A percentile compares a stretch with the other conserved stretches of the same genome.
Evolutionary conservation across 129 eudicot species (phyloP).

Genomic region (Ambrosia artemisiifolia): DNA sequence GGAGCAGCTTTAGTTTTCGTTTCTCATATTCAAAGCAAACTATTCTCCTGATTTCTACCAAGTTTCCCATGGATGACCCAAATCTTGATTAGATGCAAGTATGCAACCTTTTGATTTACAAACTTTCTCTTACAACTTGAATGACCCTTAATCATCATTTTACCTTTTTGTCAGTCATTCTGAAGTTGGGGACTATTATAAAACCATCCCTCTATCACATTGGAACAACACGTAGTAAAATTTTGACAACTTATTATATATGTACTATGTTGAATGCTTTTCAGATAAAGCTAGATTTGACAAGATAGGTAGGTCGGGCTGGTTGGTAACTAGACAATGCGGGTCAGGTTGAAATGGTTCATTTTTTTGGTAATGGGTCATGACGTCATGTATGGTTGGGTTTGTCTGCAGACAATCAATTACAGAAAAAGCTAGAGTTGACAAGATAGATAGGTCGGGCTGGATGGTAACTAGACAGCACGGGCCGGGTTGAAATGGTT

Average conservation of each 20-base stretch:
- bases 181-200: no score
- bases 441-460: no score
- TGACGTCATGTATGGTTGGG: no score
- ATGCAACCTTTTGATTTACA: neutral
- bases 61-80: neutral
- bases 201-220: neutral
- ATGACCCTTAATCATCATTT: neutral
- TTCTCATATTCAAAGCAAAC: constrained; percentile 8
- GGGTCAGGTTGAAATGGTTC: neutral
- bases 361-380: no score
- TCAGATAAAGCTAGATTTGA: neutral
- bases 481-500: neutral
- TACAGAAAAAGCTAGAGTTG: no score
- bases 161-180: no score
- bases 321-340: no score
- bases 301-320: neutral
- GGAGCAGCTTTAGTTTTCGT: neutral
- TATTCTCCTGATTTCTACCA: neutral
- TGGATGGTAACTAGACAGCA: neutral
- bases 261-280: neutral
- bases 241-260: neutral
- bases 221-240: neutral
- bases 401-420: no score
- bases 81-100: constrained; percentile 12
- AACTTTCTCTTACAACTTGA: neutral